Evolutionary conservation across 2,329 filamentous ascomycete genomes (phyloP), one percentile per base, ranked within the genome.

Genomic region (Pseudogymnoascus destructans): DNA sequence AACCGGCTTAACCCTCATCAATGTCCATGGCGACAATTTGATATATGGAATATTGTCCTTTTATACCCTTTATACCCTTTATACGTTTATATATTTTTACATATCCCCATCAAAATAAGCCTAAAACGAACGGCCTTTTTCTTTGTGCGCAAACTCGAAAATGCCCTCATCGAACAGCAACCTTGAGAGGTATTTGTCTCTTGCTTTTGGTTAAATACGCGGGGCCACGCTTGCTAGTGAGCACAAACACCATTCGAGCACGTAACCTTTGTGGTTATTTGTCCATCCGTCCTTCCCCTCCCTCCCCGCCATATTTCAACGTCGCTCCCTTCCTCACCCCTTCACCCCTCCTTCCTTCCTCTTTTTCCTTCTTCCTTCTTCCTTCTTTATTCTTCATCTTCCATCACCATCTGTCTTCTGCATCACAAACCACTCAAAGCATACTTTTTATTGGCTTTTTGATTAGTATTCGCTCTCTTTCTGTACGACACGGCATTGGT

Each of bases 251-350:
- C 42, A 49, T 49, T 17, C 5, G 42, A 49, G 42, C 42, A 49
- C 42, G 42, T 49, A 49, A 49, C 42, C 42, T 49, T 49, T 49
- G 42, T 49, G 42, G 42, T 49, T 49, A 49, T 49, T 49, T 49
- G 42, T 49, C 42, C 42, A 49, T 49, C 42, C 42, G 5, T 49
- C 42, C 42, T 49, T 49, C 42, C 42, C 42, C 42, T 49, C 42
- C 23, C 42, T n/a, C 40, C 40, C 40, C 38, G 38, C 38, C 38
- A 42, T 42, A 42, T 42, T 42, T 40, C 36, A 40, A 40, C 36
- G 17, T 40, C 35, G n/a, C 6, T 38, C 15, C 35, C 35, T 38
- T 8, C 36, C 19, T 21, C 36, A 36, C 19, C 36, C 36, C 36
- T 15, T 40, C 36, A 40, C 36, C 36, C 36, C 36, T 40, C 36